These are phyloP conservation scores for Phytophthora melonis DNA, from an alignment of 352 stramenopile genomes.

Conservation along the genomic window DNA sequence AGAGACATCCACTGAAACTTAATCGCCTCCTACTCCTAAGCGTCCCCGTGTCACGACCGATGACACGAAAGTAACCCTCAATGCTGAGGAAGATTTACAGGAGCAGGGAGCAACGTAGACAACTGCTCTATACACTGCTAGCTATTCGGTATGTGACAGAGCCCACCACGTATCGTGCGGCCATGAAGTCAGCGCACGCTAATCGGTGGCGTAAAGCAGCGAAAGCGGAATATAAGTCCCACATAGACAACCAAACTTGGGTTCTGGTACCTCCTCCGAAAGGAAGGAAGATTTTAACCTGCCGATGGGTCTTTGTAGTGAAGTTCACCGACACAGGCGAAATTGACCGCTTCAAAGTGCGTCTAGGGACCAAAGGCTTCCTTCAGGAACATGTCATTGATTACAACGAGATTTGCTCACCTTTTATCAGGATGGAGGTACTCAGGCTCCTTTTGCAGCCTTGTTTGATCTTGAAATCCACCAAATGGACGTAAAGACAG, in stretches of 20 bases:
- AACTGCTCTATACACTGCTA: background rate
- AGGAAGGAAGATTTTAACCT: background rate
- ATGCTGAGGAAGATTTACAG: constrained; percentile 6
- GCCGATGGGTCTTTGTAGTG: constrained; percentile 15
- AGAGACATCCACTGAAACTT: background rate
- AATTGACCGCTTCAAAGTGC: constrained; percentile 12
- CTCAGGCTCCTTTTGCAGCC: constrained; percentile 6
- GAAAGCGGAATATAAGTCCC: constrained; percentile 12
- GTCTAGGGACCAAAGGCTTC: constrained; percentile 1
- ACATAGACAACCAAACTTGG: constrained; percentile 13
- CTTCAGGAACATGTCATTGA: background rate
- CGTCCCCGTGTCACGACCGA: background rate
- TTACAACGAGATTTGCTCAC: constrained; percentile 6
- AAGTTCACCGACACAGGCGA: constrained; percentile 13
- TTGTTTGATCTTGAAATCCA: constrained; percentile 26
- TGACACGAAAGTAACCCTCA: background rate
- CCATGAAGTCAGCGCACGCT: constrained; percentile 6
- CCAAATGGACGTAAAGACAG: constrained; percentile 41
- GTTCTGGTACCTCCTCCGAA: constrained; percentile 1
- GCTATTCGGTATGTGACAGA: constrained; percentile 16
- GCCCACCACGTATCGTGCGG: constrained; percentile 6
- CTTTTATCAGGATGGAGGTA: constrained; percentile 14
- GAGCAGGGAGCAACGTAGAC: background rate
- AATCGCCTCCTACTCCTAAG: background rate
- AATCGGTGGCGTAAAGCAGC: background rate